Conservation (phyloP, 495 filamentous ascomycete genomes). For the Lophium mytilinum region DNA sequence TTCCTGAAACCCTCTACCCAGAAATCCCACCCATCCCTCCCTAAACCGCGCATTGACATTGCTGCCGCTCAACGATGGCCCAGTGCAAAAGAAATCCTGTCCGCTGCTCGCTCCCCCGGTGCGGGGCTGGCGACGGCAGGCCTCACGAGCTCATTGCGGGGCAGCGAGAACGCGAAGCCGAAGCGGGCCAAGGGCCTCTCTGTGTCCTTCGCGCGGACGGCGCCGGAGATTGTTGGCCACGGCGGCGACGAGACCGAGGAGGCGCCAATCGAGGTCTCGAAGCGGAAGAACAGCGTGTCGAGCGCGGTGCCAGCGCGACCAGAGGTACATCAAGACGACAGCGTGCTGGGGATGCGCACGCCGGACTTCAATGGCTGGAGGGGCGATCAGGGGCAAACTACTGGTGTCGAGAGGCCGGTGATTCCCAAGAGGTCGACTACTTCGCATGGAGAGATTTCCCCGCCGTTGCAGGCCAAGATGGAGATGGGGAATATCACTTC, state of each 20-base stretch:
- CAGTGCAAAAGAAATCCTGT: conserved; percentile 25
- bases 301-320: conserved; percentile 1
- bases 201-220: conserved; percentile 60
- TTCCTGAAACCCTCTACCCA: conserved; percentile 37
- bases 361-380: conserved; percentile 10
- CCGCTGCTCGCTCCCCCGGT: conserved; percentile 3
- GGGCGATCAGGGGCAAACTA: background rate
- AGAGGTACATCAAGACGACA: conserved; percentile 17
- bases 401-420: conserved; percentile 5
- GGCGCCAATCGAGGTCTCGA: conserved; percentile 58
- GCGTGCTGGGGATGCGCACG: conserved; percentile 8
- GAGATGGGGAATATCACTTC: conserved; percentile 23
- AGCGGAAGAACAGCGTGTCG: conserved; percentile 26
- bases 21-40: conserved; percentile 17
- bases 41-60: conserved; percentile 32
- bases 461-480: conserved; percentile 18
- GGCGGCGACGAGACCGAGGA: conserved; percentile 75
- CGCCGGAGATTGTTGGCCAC: conserved; percentile 73
- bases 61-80: conserved; percentile 34
- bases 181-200: conserved; percentile 51
- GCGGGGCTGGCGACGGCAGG: too few species aligned
- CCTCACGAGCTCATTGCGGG: conserved; percentile 4
- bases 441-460: conserved; percentile 19
- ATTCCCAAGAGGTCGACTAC: conserved; percentile 14
- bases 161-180: conserved; percentile 10